Evolutionary conservation across 495 filamentous ascomycete genomes (phyloP).

Genomic region (Lasiosphaeris hirsuta): DNA sequence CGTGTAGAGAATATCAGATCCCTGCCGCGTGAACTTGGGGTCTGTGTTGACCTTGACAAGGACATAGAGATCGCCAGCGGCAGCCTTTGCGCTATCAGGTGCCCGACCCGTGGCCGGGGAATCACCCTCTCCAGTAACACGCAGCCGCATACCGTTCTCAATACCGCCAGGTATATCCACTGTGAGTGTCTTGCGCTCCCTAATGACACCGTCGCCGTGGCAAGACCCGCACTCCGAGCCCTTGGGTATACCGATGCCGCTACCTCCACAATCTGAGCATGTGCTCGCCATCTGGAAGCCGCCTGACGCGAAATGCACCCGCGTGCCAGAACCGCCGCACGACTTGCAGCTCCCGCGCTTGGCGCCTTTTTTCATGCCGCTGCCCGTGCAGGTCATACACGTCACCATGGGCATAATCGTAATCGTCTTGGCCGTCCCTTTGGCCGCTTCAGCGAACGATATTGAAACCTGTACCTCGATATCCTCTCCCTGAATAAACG

Average conservation of each 20-base stretch:
- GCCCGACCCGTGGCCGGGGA: conserved; percentile 68
- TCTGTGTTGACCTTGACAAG: conserved; percentile 79
- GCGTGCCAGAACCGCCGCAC: conserved; percentile 82
- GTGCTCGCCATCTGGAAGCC: conserved; percentile 95
- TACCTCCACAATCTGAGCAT: conserved; percentile 75
- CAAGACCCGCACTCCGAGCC: conserved; percentile 79
- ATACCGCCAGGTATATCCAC: conserved; percentile 92
- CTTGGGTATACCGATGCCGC: conserved; percentile 65
- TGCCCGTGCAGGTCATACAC: conserved; percentile 79
- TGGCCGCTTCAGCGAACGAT: conserved; percentile 94
- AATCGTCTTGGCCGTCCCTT: conserved; percentile 77
- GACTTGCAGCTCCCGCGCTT: conserved; percentile 67
- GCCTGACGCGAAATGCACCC: conserved; percentile 82
- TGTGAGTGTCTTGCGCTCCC: conserved; percentile 72
- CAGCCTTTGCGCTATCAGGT: conserved; percentile 52
- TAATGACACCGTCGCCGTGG: conserved; percentile 70
- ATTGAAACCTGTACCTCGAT: conserved; percentile 92
- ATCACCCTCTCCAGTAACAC: conserved; percentile 80
- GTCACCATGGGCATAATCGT: conserved; percentile 69
- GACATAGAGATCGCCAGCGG: conserved; percentile 83
- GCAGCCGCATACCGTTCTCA: conserved; percentile 90
- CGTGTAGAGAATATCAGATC: conserved; percentile 88
- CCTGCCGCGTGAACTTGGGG: conserved; percentile 76
- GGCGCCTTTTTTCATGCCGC: conserved; percentile 77
- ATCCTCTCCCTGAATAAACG: conserved; percentile 81